Conservation (phyloP, 2,329 filamentous ascomycete genomes). For the Epichloe scottii region DNA sequence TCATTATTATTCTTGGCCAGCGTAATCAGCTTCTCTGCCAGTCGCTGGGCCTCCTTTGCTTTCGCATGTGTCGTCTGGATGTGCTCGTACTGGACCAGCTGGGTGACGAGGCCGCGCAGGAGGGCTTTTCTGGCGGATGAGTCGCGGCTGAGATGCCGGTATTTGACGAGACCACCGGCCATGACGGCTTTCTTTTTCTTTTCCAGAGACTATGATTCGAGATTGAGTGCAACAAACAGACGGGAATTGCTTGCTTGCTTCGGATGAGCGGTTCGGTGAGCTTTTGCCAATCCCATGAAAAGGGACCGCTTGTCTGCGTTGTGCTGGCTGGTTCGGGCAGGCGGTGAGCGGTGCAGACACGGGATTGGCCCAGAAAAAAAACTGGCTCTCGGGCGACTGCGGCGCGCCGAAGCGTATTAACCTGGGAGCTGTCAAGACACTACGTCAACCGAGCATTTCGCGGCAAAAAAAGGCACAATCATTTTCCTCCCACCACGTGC, state of each 20-base stretch:
- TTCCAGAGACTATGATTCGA: background rate
- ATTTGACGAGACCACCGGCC: slow-evolving; percentile 79
- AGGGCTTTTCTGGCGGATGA: slow-evolving; percentile 85
- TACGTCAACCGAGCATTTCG: slow-evolving; percentile 8
- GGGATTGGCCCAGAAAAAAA: background rate
- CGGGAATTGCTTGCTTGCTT: background rate
- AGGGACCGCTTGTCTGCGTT: background rate
- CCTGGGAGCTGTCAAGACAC: background rate
- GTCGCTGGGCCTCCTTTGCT: slow-evolving; percentile 87
- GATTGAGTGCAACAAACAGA: background rate
- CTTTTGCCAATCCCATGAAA: background rate
- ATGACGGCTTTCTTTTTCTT: slow-evolving; percentile 33
- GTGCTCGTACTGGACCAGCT: slow-evolving; percentile 83
- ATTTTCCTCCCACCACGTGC: background rate
- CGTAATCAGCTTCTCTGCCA: slow-evolving; percentile 91
- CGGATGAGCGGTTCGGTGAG: background rate
- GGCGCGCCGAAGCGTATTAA: background rate
- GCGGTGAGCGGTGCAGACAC: slow-evolving; percentile 2
- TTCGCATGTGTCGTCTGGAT: slow-evolving; percentile 94
- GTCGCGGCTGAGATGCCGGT: slow-evolving; percentile 74
- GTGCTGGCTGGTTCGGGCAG: background rate
- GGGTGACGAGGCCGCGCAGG: slow-evolving; percentile 90
- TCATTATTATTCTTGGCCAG: slow-evolving; percentile 87
- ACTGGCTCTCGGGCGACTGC: slow-evolving; percentile 5
- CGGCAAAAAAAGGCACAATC: background rate